These are phyloP conservation scores for Adansonia gregorii DNA, from an alignment of 441 rosid genomes.

Conservation along the genomic window DNA sequence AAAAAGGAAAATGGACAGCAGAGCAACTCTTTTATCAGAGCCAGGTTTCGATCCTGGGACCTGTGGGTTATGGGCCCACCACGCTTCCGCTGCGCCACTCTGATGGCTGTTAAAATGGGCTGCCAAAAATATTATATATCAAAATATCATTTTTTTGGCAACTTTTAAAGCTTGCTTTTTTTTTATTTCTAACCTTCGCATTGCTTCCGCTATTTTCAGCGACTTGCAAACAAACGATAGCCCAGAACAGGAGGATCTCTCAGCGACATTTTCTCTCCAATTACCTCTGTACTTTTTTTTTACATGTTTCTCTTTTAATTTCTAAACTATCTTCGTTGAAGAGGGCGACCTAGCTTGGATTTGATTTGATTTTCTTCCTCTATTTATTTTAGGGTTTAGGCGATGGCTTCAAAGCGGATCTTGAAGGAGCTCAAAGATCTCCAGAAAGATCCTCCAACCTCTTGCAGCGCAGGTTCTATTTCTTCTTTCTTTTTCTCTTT, in stretches of 20 bases:
- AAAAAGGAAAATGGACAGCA: background rate
- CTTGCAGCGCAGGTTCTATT: conserved; percentile 69
- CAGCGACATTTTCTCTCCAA: conserved; percentile 26
- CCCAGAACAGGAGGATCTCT: conserved; percentile 51
- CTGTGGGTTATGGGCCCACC: conserved; percentile 84
- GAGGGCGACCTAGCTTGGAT: conserved; percentile 40
- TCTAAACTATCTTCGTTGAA: background rate
- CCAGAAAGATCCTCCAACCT: conserved; percentile 86
- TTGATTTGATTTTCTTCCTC: background rate
- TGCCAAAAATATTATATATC: too few species aligned
- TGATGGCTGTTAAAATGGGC: conserved; percentile 26
- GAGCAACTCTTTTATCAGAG: conserved; percentile 48
- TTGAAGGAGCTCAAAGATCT: conserved; percentile 85
- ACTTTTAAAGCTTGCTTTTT: background rate
- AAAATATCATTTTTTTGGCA: too few species aligned
- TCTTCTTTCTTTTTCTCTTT: background rate
- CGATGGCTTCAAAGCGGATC: conserved; percentile 86
- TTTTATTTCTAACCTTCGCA: background rate
- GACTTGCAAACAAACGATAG: background rate
- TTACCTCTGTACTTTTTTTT: background rate
- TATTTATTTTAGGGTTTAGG: conserved; percentile 24
- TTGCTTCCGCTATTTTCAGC: conserved; percentile 13
- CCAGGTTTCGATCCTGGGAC: conserved; percentile 76
- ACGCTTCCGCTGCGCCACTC: conserved; percentile 90
- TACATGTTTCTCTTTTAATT: background rate